These are phyloP conservation scores for Margaritispora aquatica DNA, from an alignment of 495 filamentous ascomycete genomes.

Conservation along the genomic window DNA sequence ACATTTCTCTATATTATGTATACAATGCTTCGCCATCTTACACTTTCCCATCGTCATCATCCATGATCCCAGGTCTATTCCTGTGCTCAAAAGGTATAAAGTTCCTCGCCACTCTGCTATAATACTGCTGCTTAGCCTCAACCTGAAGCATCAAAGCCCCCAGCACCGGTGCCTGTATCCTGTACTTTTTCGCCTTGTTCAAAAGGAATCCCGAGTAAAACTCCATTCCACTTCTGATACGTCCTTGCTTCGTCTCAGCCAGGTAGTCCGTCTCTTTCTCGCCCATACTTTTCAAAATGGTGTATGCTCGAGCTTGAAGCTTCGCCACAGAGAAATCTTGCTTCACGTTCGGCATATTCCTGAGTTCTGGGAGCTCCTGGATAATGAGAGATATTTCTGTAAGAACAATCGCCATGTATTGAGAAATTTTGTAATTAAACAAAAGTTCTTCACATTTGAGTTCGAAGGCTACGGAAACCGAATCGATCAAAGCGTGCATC, in stretches of 20 bases:
- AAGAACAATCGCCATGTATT: conserved; percentile 63
- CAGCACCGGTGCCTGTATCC: conserved; percentile 15
- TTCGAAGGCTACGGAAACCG: conserved; percentile 68
- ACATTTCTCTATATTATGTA: not conserved
- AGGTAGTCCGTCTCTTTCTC: conserved; percentile 18
- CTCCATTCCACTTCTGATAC: conserved; percentile 22
- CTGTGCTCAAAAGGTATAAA: conserved; percentile 17
- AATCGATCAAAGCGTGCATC: conserved; percentile 67
- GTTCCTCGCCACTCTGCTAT: conserved; percentile 1
- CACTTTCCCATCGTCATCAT: conserved; percentile 20
- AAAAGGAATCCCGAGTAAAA: conserved; percentile 27
- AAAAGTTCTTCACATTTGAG: conserved; percentile 65
- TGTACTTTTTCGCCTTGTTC: conserved; percentile 13
- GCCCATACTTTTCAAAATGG: not conserved
- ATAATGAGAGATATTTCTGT: conserved; percentile 36
- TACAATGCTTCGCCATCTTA: conserved; percentile 1
- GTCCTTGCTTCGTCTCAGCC: conserved; percentile 17
- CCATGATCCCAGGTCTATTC: not conserved
- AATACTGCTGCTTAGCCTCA: conserved; percentile 20
- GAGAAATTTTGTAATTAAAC: conserved; percentile 51
- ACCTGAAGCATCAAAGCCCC: conserved; percentile 15
- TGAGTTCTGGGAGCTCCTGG: conserved; percentile 49
- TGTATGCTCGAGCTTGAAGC: conserved; percentile 6
- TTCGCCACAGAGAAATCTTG: conserved; percentile 3
- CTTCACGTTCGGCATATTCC: conserved; percentile 14